phyloP scores from a whole-genome alignment of 768 basidiomycete species.

The Xerocomellus chrysenteron region DNA sequence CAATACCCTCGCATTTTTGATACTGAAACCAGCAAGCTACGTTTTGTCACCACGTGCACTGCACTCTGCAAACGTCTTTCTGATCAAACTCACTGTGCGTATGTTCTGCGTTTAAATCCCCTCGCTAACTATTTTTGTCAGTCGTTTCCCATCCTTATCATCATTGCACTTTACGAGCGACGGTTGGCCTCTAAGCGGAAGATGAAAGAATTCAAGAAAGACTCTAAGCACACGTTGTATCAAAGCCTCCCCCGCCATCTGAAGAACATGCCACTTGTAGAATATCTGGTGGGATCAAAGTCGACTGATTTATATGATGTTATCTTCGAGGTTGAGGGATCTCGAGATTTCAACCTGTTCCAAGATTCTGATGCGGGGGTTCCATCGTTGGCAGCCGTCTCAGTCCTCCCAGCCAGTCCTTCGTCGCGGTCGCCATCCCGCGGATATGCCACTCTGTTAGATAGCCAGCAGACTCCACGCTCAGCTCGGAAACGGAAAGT shows the following conservation, averaged over 20 bases:
- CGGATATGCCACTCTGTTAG: conserved; percentile 2
- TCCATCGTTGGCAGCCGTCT: conserved; percentile 10
- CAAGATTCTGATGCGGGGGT: conserved; percentile 36
- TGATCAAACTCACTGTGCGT: conserved; percentile 76
- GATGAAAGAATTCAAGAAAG: conserved; percentile 51
- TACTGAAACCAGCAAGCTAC: conserved; percentile 80
- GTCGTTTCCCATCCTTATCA: conserved; percentile 75
- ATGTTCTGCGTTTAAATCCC: not conserved
- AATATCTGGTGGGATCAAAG: conserved; percentile 71
- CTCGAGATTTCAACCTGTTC: conserved; percentile 48
- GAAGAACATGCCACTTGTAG: conserved; percentile 71
- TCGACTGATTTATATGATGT: conserved; percentile 70
- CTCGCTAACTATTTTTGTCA: conserved; percentile 21
- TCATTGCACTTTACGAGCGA: conserved; percentile 80
- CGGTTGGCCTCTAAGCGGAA: conserved; percentile 52
- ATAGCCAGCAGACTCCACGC: conserved; percentile 7
- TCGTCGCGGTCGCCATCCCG: conserved; percentile 6
- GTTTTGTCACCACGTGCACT: conserved; percentile 71
- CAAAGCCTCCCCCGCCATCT: conserved; percentile 67
- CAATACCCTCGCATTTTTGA: conserved; percentile 75
- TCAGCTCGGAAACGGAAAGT: conserved; percentile 25
- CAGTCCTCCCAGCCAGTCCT: conserved; percentile 10
- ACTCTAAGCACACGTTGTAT: conserved; percentile 56
- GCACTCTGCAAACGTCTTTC: conserved; percentile 83
- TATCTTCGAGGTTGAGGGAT: conserved; percentile 71